Percentiles rank a stretch among this genome's conserved stretches.
These are phyloP conservation scores for Cytospora schulzeri DNA, from an alignment of 2,329 filamentous ascomycete genomes.

Conservation along the genomic window DNA sequence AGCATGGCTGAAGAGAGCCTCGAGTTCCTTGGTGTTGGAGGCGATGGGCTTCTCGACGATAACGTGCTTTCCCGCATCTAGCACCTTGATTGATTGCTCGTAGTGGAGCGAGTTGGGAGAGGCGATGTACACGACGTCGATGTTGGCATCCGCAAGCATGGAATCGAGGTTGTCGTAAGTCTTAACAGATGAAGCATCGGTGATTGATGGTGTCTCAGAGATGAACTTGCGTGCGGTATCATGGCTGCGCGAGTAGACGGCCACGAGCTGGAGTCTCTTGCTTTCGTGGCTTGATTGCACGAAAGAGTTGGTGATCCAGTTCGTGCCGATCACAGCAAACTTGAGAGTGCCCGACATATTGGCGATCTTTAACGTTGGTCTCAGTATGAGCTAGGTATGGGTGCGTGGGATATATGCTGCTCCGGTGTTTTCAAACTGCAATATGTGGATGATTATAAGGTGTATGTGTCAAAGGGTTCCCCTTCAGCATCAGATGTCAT, in stretches of 20 bases:
- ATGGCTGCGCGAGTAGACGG: constrained; percentile 25
- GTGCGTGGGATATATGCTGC: background rate
- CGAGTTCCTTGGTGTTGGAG: constrained; percentile 49
- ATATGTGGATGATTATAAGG: background rate
- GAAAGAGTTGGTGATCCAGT: constrained; percentile 27
- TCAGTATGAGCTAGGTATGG: background rate
- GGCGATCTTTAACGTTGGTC: background rate
- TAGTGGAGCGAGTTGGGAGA: constrained; percentile 54
- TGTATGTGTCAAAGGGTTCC: background rate
- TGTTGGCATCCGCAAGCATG: constrained; percentile 32
- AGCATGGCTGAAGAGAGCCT: constrained; percentile 48
- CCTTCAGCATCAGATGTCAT: background rate
- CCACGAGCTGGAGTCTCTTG: constrained; percentile 22
- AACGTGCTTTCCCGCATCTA: constrained; percentile 56
- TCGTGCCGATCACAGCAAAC: constrained; percentile 25
- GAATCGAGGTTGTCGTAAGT: constrained; percentile 26
- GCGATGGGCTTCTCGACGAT: constrained; percentile 58
- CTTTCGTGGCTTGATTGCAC: constrained; percentile 27
- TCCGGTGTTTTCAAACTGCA: background rate
- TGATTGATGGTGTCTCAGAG: constrained; percentile 22
- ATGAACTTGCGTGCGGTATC: constrained; percentile 22
- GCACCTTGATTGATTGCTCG: constrained; percentile 46
- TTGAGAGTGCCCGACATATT: constrained; percentile 23
- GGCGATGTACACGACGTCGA: constrained; percentile 42
- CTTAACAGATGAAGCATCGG: constrained; percentile 17